Conservation (phyloP, 306 rosid genomes). For the Begonia fuchsioides region DNA sequence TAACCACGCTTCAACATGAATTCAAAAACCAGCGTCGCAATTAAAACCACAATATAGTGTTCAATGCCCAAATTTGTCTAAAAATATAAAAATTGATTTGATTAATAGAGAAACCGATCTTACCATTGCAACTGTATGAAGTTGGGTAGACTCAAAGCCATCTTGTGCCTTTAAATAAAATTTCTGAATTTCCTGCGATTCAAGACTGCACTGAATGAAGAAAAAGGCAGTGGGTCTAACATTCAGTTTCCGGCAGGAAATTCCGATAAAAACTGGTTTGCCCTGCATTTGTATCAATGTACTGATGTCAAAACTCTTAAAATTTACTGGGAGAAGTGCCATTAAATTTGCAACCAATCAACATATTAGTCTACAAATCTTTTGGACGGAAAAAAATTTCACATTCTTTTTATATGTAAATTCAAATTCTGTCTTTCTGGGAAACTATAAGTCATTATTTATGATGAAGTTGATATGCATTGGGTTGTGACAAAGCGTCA, state of each 20-base stretch:
- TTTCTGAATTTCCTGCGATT: slow-evolving; percentile 52
- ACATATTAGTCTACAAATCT: neutral
- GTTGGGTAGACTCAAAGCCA: slow-evolving; percentile 86
- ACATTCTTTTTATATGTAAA: neutral
- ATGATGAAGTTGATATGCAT: too few species aligned
- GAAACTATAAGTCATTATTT: too few species aligned
- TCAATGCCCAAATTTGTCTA: too few species aligned
- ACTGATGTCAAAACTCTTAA: slow-evolving; percentile 14
- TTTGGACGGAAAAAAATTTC: neutral
- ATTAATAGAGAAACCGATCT: slow-evolving; percentile 11
- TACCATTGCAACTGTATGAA: slow-evolving; percentile 65
- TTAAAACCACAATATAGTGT: too few species aligned
- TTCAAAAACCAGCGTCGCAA: too few species aligned
- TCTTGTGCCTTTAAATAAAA: slow-evolving; percentile 67
- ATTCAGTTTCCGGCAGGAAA: slow-evolving; percentile 68
- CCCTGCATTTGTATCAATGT: slow-evolving; percentile 32
- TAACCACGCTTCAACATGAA: too few species aligned
- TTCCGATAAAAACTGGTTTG: slow-evolving; percentile 49
- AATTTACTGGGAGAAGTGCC: neutral
- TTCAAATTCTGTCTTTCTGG: too few species aligned
- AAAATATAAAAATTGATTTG: too few species aligned
- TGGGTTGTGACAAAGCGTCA: too few species aligned
- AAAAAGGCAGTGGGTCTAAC: slow-evolving; percentile 76
- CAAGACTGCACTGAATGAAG: slow-evolving; percentile 64
- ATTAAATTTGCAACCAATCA: too few species aligned